A percentile compares a stretch with the other conserved stretches of the same genome.
Conservation (phyloP, 2,329 filamentous ascomycete genomes). For the Fusarium bulbicola region DNA sequence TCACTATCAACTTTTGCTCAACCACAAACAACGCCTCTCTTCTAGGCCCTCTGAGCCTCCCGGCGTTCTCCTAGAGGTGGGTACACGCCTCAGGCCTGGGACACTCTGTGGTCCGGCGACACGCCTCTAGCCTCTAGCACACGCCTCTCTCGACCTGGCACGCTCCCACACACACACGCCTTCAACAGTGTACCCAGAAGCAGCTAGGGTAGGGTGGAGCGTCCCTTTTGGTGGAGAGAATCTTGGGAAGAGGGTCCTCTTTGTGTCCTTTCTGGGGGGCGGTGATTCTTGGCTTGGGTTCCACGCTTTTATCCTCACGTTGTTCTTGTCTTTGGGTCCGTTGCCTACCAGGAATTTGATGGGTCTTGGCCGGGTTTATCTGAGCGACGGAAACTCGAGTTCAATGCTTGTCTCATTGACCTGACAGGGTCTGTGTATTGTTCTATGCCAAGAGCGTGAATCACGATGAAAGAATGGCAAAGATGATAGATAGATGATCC, state of each 20-base stretch:
- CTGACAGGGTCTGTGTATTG: constrained; percentile 6
- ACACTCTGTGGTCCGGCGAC: constrained; percentile 11
- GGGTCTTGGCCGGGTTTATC: constrained; percentile 24
- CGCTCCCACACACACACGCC: constrained; percentile 28
- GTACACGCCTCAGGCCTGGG: constrained; percentile 15
- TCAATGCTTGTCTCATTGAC: constrained; percentile 32
- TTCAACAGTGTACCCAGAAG: constrained; percentile 25
- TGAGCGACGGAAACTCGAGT: constrained; percentile 22
- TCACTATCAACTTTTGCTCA: constrained; percentile 18
- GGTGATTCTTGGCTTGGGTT: constrained; percentile 21
- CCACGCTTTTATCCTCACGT: constrained; percentile 14
- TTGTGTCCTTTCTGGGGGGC: constrained; percentile 31
- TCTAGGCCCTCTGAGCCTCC: constrained; percentile 43
- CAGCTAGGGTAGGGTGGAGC: constrained; percentile 30
- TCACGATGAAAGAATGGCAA: constrained; percentile 24
- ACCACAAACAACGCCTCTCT: constrained; percentile 35
- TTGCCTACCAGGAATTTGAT: constrained; percentile 29
- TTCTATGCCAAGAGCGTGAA: constrained; percentile 26
- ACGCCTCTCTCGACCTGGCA: constrained; percentile 27
- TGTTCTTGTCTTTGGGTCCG: constrained; percentile 34
- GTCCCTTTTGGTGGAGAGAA: constrained; percentile 30
- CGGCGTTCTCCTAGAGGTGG: constrained; percentile 41
- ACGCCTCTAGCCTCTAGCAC: constrained; percentile 17
- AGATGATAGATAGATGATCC: constrained; percentile 12
- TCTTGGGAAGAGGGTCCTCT: constrained; percentile 28